Evolutionary conservation across 371 early-diverging fungal species (phyloP).

Genomic region (Smittium culicis): DNA sequence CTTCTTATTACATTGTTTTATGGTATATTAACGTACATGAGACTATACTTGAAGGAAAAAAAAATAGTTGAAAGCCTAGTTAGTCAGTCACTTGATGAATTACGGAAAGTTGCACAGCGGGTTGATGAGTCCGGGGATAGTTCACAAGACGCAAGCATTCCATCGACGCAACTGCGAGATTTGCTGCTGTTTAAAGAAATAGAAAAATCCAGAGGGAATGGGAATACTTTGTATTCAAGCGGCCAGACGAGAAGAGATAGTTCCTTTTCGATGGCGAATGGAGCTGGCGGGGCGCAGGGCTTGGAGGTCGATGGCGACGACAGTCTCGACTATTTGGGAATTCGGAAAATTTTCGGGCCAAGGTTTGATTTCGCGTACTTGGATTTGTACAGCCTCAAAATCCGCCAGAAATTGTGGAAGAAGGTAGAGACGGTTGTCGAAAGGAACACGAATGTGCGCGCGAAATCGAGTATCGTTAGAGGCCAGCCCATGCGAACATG

Average conservation of each 20-base stretch:
- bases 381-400: slow-evolving; percentile 22
- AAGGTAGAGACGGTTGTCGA: slow-evolving; percentile 28
- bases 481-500: slow-evolving; percentile 34
- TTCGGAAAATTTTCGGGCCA: neutral
- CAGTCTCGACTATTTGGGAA: neutral
- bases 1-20: neutral
- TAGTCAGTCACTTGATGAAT: neutral
- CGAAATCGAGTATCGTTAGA: slow-evolving; percentile 27
- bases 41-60: neutral
- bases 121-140: neutral
- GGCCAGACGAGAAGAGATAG: slow-evolving; percentile 25
- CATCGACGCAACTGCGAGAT: neutral
- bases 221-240: slow-evolving; percentile 21
- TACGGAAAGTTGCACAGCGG: neutral
- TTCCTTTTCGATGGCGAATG: slow-evolving; percentile 4
- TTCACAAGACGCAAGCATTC: neutral
- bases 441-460: slow-evolving; percentile 31
- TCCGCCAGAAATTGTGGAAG: slow-evolving; percentile 27
- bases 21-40: neutral
- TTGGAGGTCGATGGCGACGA: neutral
- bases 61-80: neutral
- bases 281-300: neutral
- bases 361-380: neutral
- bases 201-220: slow-evolving; percentile 13
- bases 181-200: neutral